These are phyloP conservation scores for Vanilla planifolia DNA, from an alignment of 106 monocot species.

Conservation along the genomic window DNA sequence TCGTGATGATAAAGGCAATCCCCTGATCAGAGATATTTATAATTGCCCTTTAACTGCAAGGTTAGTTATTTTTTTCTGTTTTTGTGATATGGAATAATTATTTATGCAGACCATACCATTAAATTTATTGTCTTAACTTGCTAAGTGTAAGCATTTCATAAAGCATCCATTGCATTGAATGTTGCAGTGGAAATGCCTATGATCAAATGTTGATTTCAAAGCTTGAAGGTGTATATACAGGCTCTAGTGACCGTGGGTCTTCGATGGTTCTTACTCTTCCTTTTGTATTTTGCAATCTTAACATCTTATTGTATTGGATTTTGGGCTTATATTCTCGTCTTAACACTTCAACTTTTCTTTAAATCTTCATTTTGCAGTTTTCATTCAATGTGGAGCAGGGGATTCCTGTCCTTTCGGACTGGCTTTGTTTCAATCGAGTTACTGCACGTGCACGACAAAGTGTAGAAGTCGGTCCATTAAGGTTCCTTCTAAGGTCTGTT, in stretches of 20 bases:
- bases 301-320: background rate
- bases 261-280: conserved; percentile 44
- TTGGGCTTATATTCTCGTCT: conserved; percentile 1
- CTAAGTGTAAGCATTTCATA: background rate
- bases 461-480: conserved; percentile 67
- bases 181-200: conserved; percentile 67
- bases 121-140: background rate
- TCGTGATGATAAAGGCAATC: conserved; percentile 78
- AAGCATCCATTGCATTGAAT: background rate
- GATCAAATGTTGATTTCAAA: conserved; percentile 88
- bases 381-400: conserved; percentile 84
- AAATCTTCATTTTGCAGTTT: conserved; percentile 45
- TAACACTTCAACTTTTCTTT: too few relatives aligned
- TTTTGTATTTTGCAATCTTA: background rate
- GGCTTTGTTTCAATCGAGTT: conserved; percentile 77
- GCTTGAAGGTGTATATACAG: conserved; percentile 82
- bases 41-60: conserved; percentile 89
- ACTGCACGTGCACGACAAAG: conserved; percentile 65
- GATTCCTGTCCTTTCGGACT: conserved; percentile 76
- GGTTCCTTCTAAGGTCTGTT: conserved; percentile 57
- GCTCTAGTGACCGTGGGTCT: conserved; percentile 71
- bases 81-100: background rate
- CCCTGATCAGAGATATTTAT: conserved; percentile 78
- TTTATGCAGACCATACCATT: background rate
- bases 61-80: conserved; percentile 16